A percentile compares a stretch with the other conserved stretches of the same genome.
These are phyloP conservation scores for Pythium rishiriense DNA, from an alignment of 352 stramenopile species.

Conservation along the genomic window DNA sequence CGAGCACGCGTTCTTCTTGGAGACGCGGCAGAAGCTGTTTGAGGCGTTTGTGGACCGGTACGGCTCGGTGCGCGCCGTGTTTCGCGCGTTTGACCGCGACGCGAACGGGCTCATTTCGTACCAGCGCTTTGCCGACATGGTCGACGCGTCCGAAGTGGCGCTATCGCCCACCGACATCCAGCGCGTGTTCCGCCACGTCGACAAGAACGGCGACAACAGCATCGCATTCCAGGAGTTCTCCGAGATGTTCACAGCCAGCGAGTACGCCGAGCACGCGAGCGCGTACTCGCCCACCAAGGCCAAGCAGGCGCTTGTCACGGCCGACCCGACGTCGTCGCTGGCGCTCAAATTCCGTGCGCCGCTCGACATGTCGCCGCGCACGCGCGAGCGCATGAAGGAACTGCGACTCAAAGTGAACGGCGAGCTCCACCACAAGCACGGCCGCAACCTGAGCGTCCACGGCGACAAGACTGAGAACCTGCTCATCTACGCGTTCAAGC, in stretches of 20 bases:
- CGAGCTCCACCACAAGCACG: constrained; percentile 57
- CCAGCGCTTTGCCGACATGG: constrained; percentile 73
- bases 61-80: constrained; percentile 76
- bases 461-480: constrained; percentile 68
- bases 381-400: constrained; percentile 63
- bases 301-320: constrained; percentile 16
- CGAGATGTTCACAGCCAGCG: constrained; percentile 59
- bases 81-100: constrained; percentile 70
- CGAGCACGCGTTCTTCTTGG: constrained; percentile 29
- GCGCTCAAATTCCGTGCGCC: constrained; percentile 71
- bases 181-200: constrained; percentile 55
- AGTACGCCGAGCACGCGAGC: constrained; percentile 32
- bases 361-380: constrained; percentile 57
- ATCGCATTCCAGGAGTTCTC: constrained; percentile 74
- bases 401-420: constrained; percentile 61
- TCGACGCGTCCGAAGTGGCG: constrained; percentile 64
- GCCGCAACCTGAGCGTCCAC: constrained; percentile 51
- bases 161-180: constrained; percentile 42
- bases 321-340: constrained; percentile 53
- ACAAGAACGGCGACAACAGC: constrained; percentile 71
- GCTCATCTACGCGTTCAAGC: constrained; percentile 76
- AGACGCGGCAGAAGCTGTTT: constrained; percentile 54
- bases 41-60: constrained; percentile 74
- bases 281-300: constrained; percentile 40
- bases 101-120: constrained; percentile 69